Conservation (phyloP, 2,329 filamentous ascomycete genomes). For the Aspergillus sp. region DNA sequence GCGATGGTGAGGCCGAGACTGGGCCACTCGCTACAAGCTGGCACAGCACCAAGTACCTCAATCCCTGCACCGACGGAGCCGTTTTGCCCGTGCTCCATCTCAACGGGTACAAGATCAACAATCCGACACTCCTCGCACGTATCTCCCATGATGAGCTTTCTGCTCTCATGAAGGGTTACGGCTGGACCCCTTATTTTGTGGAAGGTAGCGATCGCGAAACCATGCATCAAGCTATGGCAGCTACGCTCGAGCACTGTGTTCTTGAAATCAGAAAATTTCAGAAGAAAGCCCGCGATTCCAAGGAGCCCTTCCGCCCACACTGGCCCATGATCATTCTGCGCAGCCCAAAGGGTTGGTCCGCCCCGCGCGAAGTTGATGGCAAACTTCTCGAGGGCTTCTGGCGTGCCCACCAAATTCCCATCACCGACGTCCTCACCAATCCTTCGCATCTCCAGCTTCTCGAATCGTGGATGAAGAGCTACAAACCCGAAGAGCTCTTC, state of each 20-base stretch:
- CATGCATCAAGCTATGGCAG: slow-evolving; percentile 82
- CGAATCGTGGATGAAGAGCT: slow-evolving; percentile 75
- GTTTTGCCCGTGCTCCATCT: slow-evolving; percentile 76
- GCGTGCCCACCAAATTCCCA: slow-evolving; percentile 76
- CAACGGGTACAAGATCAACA: slow-evolving; percentile 86
- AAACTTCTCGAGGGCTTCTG: slow-evolving; percentile 76
- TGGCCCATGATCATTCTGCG: slow-evolving; percentile 81
- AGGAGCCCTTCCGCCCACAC: slow-evolving; percentile 67
- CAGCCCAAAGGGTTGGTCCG: slow-evolving; percentile 79
- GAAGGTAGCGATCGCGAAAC: slow-evolving; percentile 71
- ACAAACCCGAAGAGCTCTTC: slow-evolving; percentile 73
- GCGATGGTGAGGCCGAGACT: slow-evolving; percentile 79
- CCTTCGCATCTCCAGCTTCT: slow-evolving; percentile 66
- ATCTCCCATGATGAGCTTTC: slow-evolving; percentile 73
- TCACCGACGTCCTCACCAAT: slow-evolving; percentile 68
- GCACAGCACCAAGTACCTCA: slow-evolving; percentile 82
- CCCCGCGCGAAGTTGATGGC: slow-evolving; percentile 68
- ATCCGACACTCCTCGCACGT: slow-evolving; percentile 71
- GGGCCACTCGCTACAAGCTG: slow-evolving; percentile 76
- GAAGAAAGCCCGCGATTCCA: slow-evolving; percentile 69
- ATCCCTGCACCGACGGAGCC: slow-evolving; percentile 74
- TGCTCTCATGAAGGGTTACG: slow-evolving; percentile 70
- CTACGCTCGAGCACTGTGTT: slow-evolving; percentile 72
- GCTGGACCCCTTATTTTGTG: slow-evolving; percentile 78
- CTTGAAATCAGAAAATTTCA: slow-evolving; percentile 68